Evolutionary conservation across 192 early-diverging fungal species (phyloP).

Genomic region (Anaeromyces robustus): DNA sequence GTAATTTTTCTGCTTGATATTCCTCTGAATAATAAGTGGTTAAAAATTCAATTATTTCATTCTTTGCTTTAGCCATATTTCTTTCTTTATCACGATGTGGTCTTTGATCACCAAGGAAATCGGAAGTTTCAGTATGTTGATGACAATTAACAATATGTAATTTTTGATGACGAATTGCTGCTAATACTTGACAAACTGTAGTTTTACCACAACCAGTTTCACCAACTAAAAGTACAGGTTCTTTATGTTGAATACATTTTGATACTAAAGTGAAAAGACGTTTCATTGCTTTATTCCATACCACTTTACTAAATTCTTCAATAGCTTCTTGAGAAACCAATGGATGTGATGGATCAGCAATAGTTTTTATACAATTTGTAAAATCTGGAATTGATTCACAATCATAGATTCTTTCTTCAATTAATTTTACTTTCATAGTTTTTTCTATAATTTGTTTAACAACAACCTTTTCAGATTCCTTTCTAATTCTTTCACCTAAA

Average conservation of each 20-base stretch:
- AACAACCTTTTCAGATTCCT: constrained; percentile 59
- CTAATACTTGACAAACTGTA: constrained; percentile 88
- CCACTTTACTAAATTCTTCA: constrained; percentile 25
- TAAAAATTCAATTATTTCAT: constrained; percentile 15
- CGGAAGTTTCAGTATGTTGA: constrained; percentile 85
- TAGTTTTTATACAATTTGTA: constrained; percentile 15
- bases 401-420: constrained; percentile 48
- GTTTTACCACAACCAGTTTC: constrained; percentile 99
- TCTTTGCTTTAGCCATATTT: constrained; percentile 27
- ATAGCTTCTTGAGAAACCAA: not conserved
- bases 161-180: constrained; percentile 35
- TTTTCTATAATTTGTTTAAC: constrained; percentile 72
- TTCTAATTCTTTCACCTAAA: constrained; percentile 74
- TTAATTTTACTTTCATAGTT: constrained; percentile 53
- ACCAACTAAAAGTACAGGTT: constrained; percentile 88
- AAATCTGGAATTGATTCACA: constrained; percentile 25
- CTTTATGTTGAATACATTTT: constrained; percentile 59
- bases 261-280: constrained; percentile 72
- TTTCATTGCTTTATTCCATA: constrained; percentile 92
- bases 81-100: constrained; percentile 64
- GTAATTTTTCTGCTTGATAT: not conserved
- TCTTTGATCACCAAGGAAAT: constrained; percentile 85
- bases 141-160: constrained; percentile 92
- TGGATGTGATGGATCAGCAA: constrained; percentile 1
- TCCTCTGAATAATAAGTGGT: not conserved